Evolutionary conservation across 495 filamentous ascomycete species (phyloP), one percentile per base, ranked within the genome.

Genomic region (Lasiosphaeris hirsuta): DNA sequence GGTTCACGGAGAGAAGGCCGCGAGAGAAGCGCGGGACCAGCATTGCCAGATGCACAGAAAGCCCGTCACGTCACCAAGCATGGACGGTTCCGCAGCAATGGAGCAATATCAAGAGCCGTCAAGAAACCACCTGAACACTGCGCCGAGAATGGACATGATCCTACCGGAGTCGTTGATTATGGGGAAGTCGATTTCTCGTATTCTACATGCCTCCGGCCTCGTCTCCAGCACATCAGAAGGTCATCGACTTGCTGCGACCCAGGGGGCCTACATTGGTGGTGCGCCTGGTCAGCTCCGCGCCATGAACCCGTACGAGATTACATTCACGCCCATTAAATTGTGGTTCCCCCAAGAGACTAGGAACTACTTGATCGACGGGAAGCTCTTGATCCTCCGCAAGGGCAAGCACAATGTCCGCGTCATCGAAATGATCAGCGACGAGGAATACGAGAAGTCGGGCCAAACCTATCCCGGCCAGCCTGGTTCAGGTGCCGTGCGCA

Each of bases 361-460:
- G 37, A 78, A 84, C 30, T 90, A 82, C 62, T 66, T 94, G 17
- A 76, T 89, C 14, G 82, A 85, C 39, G 84, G 72, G 36, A 73
- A 83, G 39, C 58, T 86, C 5, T 66, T 96, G 42, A 80, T 95
- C 56, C 70, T 96, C 17, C 81, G 90, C 61, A 70, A 82, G 34
- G 90, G 90, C 35, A 96, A 96, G 71, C 87, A 88, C 79, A 92
- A 91, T 65, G 72, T 94, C 36, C 84, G 85, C 49, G 72, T 92
- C 44, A 77, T 95, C 46, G 74, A 86, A 59, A 78, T 96, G 57
- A 75, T 95, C 13, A 78, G 78, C 57, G 89, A 95, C 65, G 79
- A 86, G 56, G 84, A 89, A 48, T 96, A 79, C 69, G 61, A 58
- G 17, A 47, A 48, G 0, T 74, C 67, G 40, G 78, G 77, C 34